Conservation (phyloP, 441 rosid species). For the Populus hybrid region DNA sequence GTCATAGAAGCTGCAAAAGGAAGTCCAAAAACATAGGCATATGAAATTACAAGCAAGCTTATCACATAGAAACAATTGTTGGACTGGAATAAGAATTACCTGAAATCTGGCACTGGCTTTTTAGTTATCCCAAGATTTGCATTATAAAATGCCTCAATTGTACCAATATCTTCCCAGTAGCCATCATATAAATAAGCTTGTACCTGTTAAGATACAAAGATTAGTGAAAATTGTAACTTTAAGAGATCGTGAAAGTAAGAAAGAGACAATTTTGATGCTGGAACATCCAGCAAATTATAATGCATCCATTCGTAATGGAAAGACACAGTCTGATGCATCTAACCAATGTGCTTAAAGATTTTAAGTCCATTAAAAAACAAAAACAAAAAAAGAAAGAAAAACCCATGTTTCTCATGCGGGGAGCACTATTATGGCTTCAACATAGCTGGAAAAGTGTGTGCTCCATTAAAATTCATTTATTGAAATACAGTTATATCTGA, state of each 20-base stretch:
- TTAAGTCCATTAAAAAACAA: background rate
- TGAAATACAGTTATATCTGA: background rate
- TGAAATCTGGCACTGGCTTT: constrained; percentile 94
- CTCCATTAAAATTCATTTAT: background rate
- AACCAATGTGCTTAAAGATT: background rate
- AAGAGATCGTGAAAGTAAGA: background rate
- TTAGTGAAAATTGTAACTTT: background rate
- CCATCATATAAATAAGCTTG: constrained; percentile 98
- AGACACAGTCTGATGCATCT: background rate
- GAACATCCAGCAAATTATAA: constrained; percentile 4
- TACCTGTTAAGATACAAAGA: constrained; percentile 41
- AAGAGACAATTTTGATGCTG: background rate
- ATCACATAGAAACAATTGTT: constrained; percentile 1
- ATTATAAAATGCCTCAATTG: constrained; percentile 93
- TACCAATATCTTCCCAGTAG: constrained; percentile 98
- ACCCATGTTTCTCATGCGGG: background rate
- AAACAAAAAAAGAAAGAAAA: no score
- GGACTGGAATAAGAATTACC: constrained; percentile 33
- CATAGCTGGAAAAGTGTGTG: background rate
- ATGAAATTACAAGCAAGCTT: background rate
- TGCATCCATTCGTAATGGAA: background rate
- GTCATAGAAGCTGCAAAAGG: constrained; percentile 71
- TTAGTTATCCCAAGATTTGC: constrained; percentile 93
- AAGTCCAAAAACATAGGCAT: constrained; percentile 7
- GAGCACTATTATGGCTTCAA: background rate